Evolutionary conservation across 2,329 filamentous ascomycete genomes (phyloP).

Genomic region (Colletotrichum cuscutae): DNA sequence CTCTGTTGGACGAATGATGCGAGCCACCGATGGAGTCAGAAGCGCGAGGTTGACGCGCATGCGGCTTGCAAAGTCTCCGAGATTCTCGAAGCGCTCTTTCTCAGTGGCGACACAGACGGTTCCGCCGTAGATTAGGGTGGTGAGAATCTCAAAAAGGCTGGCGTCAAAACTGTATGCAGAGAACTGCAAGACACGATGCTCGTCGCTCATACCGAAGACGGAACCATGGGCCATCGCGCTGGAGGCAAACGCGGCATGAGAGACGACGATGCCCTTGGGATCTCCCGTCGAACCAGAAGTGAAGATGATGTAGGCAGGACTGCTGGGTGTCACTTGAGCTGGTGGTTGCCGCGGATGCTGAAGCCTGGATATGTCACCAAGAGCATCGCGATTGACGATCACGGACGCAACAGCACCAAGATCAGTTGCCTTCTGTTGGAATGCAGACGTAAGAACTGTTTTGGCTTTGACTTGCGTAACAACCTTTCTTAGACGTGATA

Average conservation of each 20-base stretch:
- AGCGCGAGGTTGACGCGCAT: not conserved
- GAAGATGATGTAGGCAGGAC: conserved; percentile 47
- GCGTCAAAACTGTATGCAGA: conserved; percentile 51
- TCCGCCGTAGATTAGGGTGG: conserved; percentile 48
- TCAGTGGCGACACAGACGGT: conserved; percentile 52
- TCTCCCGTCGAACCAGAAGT: conserved; percentile 57
- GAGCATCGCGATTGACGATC: conserved; percentile 45
- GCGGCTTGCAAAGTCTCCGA: conserved; percentile 17
- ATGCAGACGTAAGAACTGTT: not conserved
- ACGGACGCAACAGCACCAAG: not conserved
- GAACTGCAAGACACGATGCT: conserved; percentile 39
- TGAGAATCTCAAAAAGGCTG: conserved; percentile 47
- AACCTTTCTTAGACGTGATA: conserved; percentile 12
- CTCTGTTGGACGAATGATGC: conserved; percentile 1
- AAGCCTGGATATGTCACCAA: conserved; percentile 38
- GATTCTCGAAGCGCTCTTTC: conserved; percentile 42
- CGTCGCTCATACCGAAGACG: not conserved
- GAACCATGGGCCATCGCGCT: conserved; percentile 34
- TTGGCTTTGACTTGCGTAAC: not conserved
- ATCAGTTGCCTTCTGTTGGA: conserved; percentile 20
- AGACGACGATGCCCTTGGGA: conserved; percentile 57
- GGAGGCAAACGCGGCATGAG: conserved; percentile 37
- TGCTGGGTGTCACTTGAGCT: conserved; percentile 3
- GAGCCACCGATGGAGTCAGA: conserved; percentile 26
- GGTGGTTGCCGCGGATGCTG: not conserved